These are phyloP conservation scores for Leptographium wingfieldii DNA, from an alignment of 2,329 filamentous ascomycete genomes.

Conservation along the genomic window DNA sequence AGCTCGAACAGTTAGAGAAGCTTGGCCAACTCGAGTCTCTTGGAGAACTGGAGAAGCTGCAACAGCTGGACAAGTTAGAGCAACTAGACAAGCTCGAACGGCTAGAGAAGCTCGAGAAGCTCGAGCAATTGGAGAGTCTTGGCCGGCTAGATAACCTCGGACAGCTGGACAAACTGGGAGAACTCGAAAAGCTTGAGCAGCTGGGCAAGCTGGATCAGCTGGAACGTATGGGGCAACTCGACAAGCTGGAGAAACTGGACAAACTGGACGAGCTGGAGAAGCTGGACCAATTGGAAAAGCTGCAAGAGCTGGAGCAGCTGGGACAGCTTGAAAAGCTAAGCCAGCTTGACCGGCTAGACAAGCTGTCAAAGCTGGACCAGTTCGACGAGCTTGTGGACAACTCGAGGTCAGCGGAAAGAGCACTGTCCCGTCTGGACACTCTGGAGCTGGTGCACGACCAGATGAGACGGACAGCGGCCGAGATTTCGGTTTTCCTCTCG, in stretches of 20 bases:
- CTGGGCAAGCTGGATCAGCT: constrained; percentile 31
- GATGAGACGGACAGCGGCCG: constrained; percentile 70
- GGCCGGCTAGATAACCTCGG: constrained; percentile 35
- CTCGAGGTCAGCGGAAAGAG: constrained; percentile 50
- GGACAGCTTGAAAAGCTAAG: constrained; percentile 1
- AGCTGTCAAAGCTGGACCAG: constrained; percentile 48
- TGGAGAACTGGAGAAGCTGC: constrained; percentile 53
- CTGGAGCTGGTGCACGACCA: constrained; percentile 83
- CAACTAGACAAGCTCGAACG: not conserved
- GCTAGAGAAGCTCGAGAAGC: not conserved
- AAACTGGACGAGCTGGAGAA: not conserved
- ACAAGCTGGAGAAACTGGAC: constrained; percentile 25
- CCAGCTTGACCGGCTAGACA: constrained; percentile 28
- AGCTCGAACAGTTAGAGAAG: constrained; percentile 33
- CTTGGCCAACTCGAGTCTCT: constrained; percentile 58
- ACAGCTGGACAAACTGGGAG: constrained; percentile 23
- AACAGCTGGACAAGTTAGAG: not conserved
- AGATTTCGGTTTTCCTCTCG: constrained; percentile 72
- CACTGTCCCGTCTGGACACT: constrained; percentile 63
- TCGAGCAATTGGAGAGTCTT: not conserved
- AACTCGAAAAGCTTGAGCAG: not conserved
- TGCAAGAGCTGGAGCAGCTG: not conserved
- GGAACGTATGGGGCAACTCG: constrained; percentile 49
- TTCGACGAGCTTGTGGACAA: constrained; percentile 48
- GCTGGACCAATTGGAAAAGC: not conserved